Evolutionary conservation across 78 protist genomes (phyloP), one percentile per base, ranked within the genome.

Genomic region (Polysphondylium violaceum): DNA sequence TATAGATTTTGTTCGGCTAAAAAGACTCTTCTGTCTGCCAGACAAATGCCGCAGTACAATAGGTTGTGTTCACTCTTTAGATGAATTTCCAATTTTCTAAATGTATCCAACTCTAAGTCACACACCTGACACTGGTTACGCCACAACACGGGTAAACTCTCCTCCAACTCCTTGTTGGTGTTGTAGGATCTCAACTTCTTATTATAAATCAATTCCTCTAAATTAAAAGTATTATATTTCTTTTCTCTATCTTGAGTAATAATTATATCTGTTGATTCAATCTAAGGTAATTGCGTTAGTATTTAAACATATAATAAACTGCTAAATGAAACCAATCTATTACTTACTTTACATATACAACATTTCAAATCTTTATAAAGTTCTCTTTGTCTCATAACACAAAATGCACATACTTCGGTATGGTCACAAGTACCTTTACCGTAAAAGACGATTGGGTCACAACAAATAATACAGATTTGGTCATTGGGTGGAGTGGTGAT

Each of bases 301-400:
- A n/a, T n/a, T n/a, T n/a, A n/a, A n/a, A n/a, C n/a, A n/a, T n/a
- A n/a, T n/a, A n/a, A n/a, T n/a, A n/a, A n/a, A n/a, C n/a, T n/a
- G n/a, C n/a, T n/a, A n/a, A n/a, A n/a, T n/a, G n/a, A n/a, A n/a
- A n/a, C n/a, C n/a, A n/a, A n/a, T 38, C 12, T 5, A 27, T n/a
- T 27, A 71, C 65, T 23, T 71, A 81, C 88, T 23, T 88, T 88
- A 61, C 94, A 88, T 21, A 88, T 88, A 60, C 87, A 88, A 75
- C 94, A 88, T 47, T 76, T 77, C 12, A 43, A n/a, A 23, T 88
- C 94, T 29, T 73, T 77, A 27, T 77, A 88, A n/a, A 88, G 69
- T 76, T 77, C 76, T 75, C 94, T 59, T 43, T 77, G 83, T 67
- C 83, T 67, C 7, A 88, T 53, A 19, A 77, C 9, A 73, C 94